These are phyloP conservation scores for Plasmodium gonderi DNA, from an alignment of 169 alveolate genomes.

Conservation along the genomic window DNA sequence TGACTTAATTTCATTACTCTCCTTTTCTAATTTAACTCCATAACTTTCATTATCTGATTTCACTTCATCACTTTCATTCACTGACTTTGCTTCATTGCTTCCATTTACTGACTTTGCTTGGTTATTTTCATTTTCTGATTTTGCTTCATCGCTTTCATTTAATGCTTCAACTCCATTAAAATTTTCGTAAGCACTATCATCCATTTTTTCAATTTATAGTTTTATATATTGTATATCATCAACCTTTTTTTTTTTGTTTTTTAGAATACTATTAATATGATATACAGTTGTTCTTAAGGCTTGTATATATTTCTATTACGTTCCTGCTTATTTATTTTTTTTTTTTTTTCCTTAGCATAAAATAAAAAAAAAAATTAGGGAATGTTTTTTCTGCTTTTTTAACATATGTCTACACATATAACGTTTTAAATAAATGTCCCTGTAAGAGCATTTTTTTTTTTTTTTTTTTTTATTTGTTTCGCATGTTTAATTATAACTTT, in stretches of 20 bases:
- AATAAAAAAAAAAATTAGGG: neutral
- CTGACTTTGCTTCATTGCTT: neutral
- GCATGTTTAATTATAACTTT: neutral
- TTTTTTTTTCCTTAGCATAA: neutral
- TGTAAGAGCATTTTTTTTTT: neutral
- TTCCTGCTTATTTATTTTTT: neutral
- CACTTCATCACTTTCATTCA: neutral
- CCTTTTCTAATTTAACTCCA: neutral
- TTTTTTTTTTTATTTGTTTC: neutral
- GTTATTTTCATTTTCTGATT: neutral
- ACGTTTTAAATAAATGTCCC: neutral
- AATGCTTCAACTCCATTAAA: constrained; percentile 5
- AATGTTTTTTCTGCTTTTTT: neutral
- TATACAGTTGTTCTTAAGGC: too few species aligned
- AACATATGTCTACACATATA: neutral
- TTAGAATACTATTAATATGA: neutral
- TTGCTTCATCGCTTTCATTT: neutral
- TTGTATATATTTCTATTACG: too few species aligned
- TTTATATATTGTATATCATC: neutral
- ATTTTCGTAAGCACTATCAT: constrained; percentile 9
- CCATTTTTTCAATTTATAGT: constrained; percentile 29
- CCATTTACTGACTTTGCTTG: neutral
- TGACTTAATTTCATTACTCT: neutral
- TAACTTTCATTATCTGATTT: constrained; percentile 4
- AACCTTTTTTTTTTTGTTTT: neutral